A percentile compares a stretch with the other conserved stretches of the same genome.
Evolutionary conservation across 306 rosid species (phyloP).

Genomic region (Styphnolobium japonicum): DNA sequence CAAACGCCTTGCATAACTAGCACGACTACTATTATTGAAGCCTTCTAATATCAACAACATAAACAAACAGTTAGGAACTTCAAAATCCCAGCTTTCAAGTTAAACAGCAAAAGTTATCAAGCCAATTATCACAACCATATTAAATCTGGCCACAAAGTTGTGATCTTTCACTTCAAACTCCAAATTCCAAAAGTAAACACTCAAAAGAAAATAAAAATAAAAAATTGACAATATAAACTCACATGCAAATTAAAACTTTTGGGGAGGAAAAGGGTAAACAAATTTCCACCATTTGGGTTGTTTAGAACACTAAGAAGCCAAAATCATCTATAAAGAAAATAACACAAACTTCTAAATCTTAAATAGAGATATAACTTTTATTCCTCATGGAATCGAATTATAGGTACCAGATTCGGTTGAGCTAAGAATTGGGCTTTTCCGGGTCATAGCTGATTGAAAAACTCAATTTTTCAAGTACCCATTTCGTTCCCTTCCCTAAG

Average conservation of each 20-base stretch:
- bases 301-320: neutral
- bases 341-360: neutral
- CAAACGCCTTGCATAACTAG: conserved; percentile 52
- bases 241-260: neutral
- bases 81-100: conserved; percentile 21
- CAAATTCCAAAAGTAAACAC: neutral
- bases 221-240: neutral
- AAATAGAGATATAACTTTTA: neutral
- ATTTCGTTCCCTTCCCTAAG: neutral
- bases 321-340: neutral
- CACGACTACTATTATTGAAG: conserved; percentile 21
- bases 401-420: neutral
- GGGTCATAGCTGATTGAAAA: neutral
- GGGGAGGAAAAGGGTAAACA: neutral
- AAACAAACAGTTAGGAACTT: conserved; percentile 24
- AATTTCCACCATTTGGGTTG: neutral
- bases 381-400: neutral
- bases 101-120: neutral
- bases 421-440: neutral
- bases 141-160: neutral
- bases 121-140: neutral
- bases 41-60: conserved; percentile 33
- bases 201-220: neutral
- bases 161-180: neutral
- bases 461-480: neutral